Conservation (phyloP, 2,329 filamentous ascomycete genomes). For the Alternaria sp. region DNA sequence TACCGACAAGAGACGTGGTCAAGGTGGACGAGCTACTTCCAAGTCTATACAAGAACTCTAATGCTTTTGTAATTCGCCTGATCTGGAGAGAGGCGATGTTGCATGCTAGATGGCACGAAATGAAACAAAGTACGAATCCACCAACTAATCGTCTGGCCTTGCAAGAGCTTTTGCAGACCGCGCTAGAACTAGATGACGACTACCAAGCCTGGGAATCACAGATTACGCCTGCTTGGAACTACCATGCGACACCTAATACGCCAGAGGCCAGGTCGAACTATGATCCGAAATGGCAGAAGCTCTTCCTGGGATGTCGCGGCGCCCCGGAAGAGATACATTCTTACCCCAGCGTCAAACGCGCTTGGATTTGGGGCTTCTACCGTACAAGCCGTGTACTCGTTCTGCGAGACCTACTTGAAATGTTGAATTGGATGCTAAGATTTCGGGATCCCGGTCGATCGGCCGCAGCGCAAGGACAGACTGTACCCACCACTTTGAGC, state of each 20-base stretch:
- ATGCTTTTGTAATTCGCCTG: slow-evolving; percentile 33
- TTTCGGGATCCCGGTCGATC: slow-evolving; percentile 23
- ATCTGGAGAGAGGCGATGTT: slow-evolving; percentile 35
- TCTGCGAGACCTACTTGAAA: slow-evolving; percentile 39
- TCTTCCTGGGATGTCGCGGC: slow-evolving; percentile 32
- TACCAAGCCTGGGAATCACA: slow-evolving; percentile 39
- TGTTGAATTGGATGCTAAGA: slow-evolving; percentile 43
- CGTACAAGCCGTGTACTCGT: slow-evolving; percentile 40
- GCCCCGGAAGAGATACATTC: slow-evolving; percentile 40
- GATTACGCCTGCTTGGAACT: slow-evolving; percentile 29
- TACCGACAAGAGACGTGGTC: slow-evolving; percentile 30
- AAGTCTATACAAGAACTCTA: slow-evolving; percentile 30
- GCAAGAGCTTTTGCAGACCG: slow-evolving; percentile 29
- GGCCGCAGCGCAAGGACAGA: slow-evolving; percentile 5
- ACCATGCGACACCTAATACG: slow-evolving; percentile 32
- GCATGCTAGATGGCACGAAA: slow-evolving; percentile 39
- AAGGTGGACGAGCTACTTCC: slow-evolving; percentile 23
- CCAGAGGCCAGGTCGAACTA: slow-evolving; percentile 28
- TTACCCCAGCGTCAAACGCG: slow-evolving; percentile 31
- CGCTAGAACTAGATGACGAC: slow-evolving; percentile 35
- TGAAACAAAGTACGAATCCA: slow-evolving; percentile 27
- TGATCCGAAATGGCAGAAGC: slow-evolving; percentile 33
- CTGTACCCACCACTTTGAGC: slow-evolving; percentile 17
- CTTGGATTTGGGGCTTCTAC: slow-evolving; percentile 43
- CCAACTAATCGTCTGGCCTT: slow-evolving; percentile 31